These are phyloP conservation scores for Debaryomycetaceae sp. DNA, from an alignment of 1,139 yeast species.

Conservation along the genomic window DNA sequence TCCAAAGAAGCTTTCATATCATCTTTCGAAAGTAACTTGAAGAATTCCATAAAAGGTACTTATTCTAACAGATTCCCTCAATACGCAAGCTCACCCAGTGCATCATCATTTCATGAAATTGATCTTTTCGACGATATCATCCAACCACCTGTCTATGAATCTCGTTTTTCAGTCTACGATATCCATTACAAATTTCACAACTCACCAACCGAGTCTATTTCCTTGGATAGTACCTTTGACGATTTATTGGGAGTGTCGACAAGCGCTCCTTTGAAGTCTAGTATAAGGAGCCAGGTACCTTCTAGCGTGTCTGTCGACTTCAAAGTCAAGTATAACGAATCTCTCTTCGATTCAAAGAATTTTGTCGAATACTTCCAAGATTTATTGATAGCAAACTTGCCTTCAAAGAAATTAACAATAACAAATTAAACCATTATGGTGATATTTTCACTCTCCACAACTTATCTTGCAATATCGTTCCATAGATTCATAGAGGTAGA, in stretches of 20 bases:
- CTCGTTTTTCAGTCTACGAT: conserved; percentile 50
- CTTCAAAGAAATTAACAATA: neutral
- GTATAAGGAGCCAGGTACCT: conserved; percentile 3
- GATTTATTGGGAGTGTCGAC: conserved; percentile 46
- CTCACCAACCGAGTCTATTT: conserved; percentile 9
- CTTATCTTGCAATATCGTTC: neutral
- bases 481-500: neutral
- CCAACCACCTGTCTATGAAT: conserved; percentile 53
- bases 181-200: conserved; percentile 25
- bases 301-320: conserved; percentile 41
- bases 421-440: neutral
- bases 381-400: conserved; percentile 14
- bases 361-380: conserved; percentile 35
- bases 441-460: neutral
- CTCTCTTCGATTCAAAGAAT: conserved; percentile 32
- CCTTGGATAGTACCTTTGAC: conserved; percentile 24
- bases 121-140: conserved; percentile 67
- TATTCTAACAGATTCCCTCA: conserved; percentile 44
- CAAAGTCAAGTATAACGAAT: conserved; percentile 37
- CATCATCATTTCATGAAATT: conserved; percentile 17
- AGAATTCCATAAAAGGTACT: conserved; percentile 30
- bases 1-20: conserved; percentile 26
- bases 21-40: conserved; percentile 30
- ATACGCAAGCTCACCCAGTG: conserved; percentile 44
- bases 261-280: neutral